phyloP scores from a whole-genome alignment of 495 filamentous ascomycete genomes.

The Lichenothelia convexa region DNA sequence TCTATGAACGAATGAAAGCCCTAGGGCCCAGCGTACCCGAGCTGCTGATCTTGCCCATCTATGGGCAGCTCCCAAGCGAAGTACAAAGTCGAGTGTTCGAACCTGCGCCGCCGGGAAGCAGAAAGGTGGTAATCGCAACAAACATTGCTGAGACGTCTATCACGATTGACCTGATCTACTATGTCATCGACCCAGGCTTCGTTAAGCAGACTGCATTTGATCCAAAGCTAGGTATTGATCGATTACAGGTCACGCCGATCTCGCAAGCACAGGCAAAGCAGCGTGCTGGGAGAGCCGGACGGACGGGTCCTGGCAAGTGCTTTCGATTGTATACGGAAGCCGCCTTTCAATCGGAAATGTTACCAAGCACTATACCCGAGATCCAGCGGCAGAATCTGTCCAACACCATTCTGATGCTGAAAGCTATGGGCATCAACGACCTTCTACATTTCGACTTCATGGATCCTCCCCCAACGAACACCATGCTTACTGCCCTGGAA shows the following conservation, averaged over 20 bases:
- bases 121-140: conserved; percentile 95
- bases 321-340: conserved; percentile 92
- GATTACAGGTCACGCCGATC: conserved; percentile 83
- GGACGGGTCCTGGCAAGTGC: conserved; percentile 92
- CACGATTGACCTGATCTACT: conserved; percentile 94
- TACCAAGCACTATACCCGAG: conserved; percentile 87
- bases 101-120: conserved; percentile 65
- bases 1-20: conserved; percentile 93
- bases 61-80: conserved; percentile 79
- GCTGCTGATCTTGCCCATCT: conserved; percentile 82
- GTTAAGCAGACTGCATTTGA: conserved; percentile 97
- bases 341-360: conserved; percentile 92
- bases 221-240: conserved; percentile 94
- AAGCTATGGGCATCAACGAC: conserved; percentile 98
- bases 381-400: conserved; percentile 95
- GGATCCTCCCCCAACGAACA: conserved; percentile 93
- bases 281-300: conserved; percentile 74
- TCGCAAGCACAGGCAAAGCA: conserved; percentile 96
- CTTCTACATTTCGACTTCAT: conserved; percentile 96
- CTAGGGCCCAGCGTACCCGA: conserved; percentile 82
- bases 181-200: conserved; percentile 92
- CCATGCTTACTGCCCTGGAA: conserved; percentile 90
- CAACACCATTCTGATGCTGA: conserved; percentile 91
- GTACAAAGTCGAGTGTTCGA: conserved; percentile 93
- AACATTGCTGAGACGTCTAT: conserved; percentile 98